These are phyloP conservation scores for Lichina pygmaea DNA, from an alignment of 495 filamentous ascomycete genomes.

Conservation along the genomic window DNA sequence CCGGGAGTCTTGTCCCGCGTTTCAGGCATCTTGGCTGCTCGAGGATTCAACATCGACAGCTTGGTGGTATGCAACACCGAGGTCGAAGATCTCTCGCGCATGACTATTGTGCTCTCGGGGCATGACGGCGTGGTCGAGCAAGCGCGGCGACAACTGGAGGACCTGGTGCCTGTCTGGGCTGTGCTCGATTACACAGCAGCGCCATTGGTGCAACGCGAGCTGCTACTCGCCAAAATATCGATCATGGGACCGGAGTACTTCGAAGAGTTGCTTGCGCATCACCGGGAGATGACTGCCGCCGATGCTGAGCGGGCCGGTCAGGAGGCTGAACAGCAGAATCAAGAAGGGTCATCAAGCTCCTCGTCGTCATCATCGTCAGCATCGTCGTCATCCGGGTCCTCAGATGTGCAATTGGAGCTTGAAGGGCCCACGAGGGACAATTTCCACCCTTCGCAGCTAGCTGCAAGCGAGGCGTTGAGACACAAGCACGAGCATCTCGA, in stretches of 20 bases:
- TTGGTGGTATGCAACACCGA: constrained; percentile 94
- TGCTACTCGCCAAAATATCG: constrained; percentile 88
- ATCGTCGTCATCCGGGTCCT: constrained; percentile 8
- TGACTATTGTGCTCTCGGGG: constrained; percentile 92
- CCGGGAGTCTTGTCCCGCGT: constrained; percentile 90
- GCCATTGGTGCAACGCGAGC: constrained; percentile 84
- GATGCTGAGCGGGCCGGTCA: constrained; percentile 8
- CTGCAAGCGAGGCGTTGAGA: constrained; percentile 62
- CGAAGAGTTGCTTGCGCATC: constrained; percentile 82
- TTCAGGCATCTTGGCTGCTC: constrained; percentile 82
- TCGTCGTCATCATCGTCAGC: neutral
- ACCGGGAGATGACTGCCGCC: constrained; percentile 41
- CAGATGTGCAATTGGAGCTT: constrained; percentile 6
- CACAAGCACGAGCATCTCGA: constrained; percentile 94
- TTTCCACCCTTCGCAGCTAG: constrained; percentile 70
- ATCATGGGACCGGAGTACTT: constrained; percentile 94
- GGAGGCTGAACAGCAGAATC: constrained; percentile 4
- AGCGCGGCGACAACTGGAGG: constrained; percentile 81
- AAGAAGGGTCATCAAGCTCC: no score
- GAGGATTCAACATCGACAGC: constrained; percentile 98
- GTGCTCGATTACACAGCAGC: constrained; percentile 86
- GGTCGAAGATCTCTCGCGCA: constrained; percentile 88
- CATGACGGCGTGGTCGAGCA: constrained; percentile 97
- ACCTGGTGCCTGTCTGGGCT: constrained; percentile 93
- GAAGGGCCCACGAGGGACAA: constrained; percentile 16